Evolutionary conservation across 2,329 filamentous ascomycete genomes (phyloP).

Genomic region (Coleophoma eucalyptorum): DNA sequence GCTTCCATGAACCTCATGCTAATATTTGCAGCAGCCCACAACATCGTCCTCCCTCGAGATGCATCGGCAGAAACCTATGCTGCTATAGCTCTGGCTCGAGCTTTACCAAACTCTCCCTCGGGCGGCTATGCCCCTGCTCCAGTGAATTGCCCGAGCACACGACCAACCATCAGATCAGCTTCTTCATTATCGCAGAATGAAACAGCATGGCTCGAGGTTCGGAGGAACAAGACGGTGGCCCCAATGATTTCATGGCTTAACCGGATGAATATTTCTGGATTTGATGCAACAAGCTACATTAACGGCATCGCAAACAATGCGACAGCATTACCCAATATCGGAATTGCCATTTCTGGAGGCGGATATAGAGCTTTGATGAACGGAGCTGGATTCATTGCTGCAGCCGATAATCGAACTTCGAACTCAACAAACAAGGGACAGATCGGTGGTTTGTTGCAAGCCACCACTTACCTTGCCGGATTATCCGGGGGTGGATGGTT

Average conservation of each 20-base stretch:
- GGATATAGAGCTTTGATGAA: slow-evolving; percentile 86
- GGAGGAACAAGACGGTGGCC: slow-evolving; percentile 68
- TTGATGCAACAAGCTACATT: slow-evolving; percentile 75
- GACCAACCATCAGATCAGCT: slow-evolving; percentile 66
- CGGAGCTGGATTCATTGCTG: slow-evolving; percentile 74
- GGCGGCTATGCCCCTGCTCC: slow-evolving; percentile 68
- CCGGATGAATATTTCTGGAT: slow-evolving; percentile 69
- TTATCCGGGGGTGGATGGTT: slow-evolving; percentile 84
- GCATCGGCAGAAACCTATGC: slow-evolving; percentile 15
- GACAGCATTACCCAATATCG: slow-evolving; percentile 62
- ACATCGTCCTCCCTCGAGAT: slow-evolving; percentile 17
- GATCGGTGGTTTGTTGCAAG: slow-evolving; percentile 77
- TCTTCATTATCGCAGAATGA: slow-evolving; percentile 63
- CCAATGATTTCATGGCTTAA: slow-evolving; percentile 73
- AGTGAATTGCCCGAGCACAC: slow-evolving; percentile 65
- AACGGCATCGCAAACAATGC: slow-evolving; percentile 51
- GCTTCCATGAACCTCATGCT: neutral
- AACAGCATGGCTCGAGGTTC: slow-evolving; percentile 65
- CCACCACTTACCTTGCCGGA: slow-evolving; percentile 75
- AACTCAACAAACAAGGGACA: slow-evolving; percentile 60
- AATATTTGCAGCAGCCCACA: neutral
- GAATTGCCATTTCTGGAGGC: slow-evolving; percentile 75
- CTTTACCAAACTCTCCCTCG: slow-evolving; percentile 32
- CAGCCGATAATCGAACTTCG: slow-evolving; percentile 71
- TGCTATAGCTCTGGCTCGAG: slow-evolving; percentile 21